Evolutionary conservation across 2,329 filamentous ascomycete genomes (phyloP).

Genomic region (Alternaria atra): DNA sequence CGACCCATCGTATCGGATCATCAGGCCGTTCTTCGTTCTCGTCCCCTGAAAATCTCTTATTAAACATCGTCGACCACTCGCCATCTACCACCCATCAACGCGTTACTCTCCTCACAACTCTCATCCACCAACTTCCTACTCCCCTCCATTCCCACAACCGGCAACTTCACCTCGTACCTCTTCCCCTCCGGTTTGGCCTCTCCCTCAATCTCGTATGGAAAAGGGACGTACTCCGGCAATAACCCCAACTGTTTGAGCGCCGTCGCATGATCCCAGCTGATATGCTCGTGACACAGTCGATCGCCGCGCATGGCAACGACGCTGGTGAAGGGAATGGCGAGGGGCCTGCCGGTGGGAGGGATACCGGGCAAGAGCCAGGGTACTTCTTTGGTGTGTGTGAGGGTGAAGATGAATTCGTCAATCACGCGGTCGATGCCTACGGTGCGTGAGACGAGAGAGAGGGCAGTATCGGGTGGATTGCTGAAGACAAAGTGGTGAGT

Average conservation of each 20-base stretch:
- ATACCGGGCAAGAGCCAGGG: conserved; percentile 50
- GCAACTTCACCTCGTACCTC: conserved; percentile 67
- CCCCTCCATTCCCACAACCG: conserved; percentile 66
- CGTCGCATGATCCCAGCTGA: conserved; percentile 74
- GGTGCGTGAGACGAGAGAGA: conserved; percentile 76
- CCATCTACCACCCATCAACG: conserved; percentile 58
- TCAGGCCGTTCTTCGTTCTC: too few relatives aligned
- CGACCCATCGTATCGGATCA: not conserved
- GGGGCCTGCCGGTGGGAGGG: conserved; percentile 38
- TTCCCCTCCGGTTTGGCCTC: conserved; percentile 50
- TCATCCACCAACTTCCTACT: conserved; percentile 62
- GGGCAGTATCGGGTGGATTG: conserved; percentile 71
- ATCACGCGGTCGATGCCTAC: conserved; percentile 73
- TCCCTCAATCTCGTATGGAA: conserved; percentile 55
- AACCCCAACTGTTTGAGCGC: conserved; percentile 69
- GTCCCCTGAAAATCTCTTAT: not conserved
- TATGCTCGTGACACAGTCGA: conserved; percentile 74
- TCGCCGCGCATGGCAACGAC: conserved; percentile 75
- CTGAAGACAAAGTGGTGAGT: conserved; percentile 76
- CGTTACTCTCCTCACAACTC: conserved; percentile 62
- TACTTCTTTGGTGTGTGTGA: conserved; percentile 45
- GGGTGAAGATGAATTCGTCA: conserved; percentile 49
- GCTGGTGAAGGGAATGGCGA: conserved; percentile 70
- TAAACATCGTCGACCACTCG: conserved; percentile 41
- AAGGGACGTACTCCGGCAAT: conserved; percentile 71